Percentiles rank a stretch among this genome's conserved stretches.
These are phyloP conservation scores for Tripterygium wilfordii DNA, from an alignment of 177 flowering plant genomes.

Conservation along the genomic window DNA sequence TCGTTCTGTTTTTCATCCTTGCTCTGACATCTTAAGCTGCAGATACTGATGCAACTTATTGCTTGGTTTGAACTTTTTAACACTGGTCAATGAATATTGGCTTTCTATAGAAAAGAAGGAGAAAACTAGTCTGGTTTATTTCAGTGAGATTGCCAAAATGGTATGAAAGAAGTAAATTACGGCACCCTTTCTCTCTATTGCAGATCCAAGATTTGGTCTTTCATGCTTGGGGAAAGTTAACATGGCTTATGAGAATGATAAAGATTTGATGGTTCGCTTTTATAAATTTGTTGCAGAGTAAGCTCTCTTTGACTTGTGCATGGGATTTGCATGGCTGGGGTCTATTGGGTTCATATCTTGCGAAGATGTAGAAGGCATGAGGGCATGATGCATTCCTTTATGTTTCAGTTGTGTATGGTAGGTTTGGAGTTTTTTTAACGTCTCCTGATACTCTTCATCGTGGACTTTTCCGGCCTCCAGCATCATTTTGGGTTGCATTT, in stretches of 20 bases:
- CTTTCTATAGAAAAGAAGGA: too few relatives aligned
- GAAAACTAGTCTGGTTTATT: neutral
- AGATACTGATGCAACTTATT: slow-evolving; percentile 30
- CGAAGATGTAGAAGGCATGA: neutral
- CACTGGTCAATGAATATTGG: too few relatives aligned
- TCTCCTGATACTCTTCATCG: too few relatives aligned
- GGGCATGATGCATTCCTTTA: too few relatives aligned
- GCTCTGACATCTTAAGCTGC: slow-evolving; percentile 67
- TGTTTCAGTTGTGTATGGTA: too few relatives aligned
- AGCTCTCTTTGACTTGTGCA: slow-evolving; percentile 12
- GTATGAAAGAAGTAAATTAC: neutral
- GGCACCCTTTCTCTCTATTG: slow-evolving; percentile 6
- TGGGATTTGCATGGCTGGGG: neutral
- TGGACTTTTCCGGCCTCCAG: too few relatives aligned
- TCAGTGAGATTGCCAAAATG: neutral
- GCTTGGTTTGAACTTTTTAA: neutral
- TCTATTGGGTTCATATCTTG: neutral
- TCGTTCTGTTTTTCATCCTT: too few relatives aligned
- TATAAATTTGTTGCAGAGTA: slow-evolving; percentile 77
- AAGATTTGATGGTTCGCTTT: slow-evolving; percentile 72
- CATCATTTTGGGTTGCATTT: too few relatives aligned
- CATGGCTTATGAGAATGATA: slow-evolving; percentile 68
- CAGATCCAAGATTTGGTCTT: slow-evolving; percentile 89
- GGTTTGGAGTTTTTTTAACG: too few relatives aligned
- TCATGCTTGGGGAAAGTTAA: slow-evolving; percentile 79